Evolutionary conservation across 257 asterid species (phyloP), one percentile per base, ranked within the genome.

Genomic region (Solanum boliviense): DNA sequence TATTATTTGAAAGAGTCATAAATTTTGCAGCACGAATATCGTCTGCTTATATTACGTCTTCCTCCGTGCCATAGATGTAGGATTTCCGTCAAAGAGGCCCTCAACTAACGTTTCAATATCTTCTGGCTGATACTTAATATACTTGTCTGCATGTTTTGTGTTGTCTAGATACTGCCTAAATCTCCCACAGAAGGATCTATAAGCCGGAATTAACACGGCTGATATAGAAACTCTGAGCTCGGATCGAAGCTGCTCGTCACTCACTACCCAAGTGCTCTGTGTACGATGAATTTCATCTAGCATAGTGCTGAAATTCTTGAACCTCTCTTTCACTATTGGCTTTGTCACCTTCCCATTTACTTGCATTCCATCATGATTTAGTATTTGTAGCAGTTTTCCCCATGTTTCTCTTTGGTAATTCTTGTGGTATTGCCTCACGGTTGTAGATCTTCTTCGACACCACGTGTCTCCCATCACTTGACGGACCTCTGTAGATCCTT

Each of bases 181-280:
- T 87, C 98, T 89, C 81, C 98, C 98, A 1, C 94, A 87, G 67
- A 96, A 96, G 1, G 98, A 90, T 2, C 99, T 93, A 89, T 96
- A 96, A 0, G 98, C 98, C 65, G 99, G 98, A 12, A 96, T 92
- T 10, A 96, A 90, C 46, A 96, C 94, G 13, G 96, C 93, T 0
- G 98, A 92, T 73, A 96, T 89, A 0, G 98, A 93, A 32, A 95
- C 94, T 84, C 97, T 76, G 1, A 96, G 98, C 95, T 96, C 98
- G 88, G 99, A 94, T 29, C 92, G 95, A n/a, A 96, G 98, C 91
- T 96, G 98, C 88, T 92, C 98, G 44, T 96, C 99, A 85, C 95
- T 93, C 6, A 95, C 96, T 58, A 96, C 93, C 98, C 99, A 96
- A 0, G 94, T 79, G 82, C 94, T 94, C 90, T 96, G 98, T 3